Evolutionary conservation across 345 rosid species (phyloP).

Genomic region (Mercurialis annua): DNA sequence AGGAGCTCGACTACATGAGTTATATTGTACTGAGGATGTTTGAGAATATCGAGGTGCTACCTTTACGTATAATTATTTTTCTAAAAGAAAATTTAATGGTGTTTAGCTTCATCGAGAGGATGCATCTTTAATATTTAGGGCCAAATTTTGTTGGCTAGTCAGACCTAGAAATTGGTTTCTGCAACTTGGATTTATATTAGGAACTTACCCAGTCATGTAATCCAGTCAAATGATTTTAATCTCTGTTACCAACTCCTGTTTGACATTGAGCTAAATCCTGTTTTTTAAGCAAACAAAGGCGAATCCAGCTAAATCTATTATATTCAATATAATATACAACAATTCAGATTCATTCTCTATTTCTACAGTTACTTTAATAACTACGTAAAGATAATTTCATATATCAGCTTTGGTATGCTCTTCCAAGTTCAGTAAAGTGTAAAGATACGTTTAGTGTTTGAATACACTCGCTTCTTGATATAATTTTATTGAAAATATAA

Average conservation of each 20-base stretch:
- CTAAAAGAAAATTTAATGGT: not conserved
- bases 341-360: no score
- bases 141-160: not conserved
- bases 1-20: constrained; percentile 99
- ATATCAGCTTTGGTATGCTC: not conserved
- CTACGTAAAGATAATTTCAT: not conserved
- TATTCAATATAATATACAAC: not conserved
- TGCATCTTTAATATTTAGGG: not conserved
- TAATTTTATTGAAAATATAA: not conserved
- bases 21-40: constrained; percentile 86
- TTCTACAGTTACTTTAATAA: not conserved
- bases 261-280: not conserved
- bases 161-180: not conserved
- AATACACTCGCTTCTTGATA: constrained; percentile 5
- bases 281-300: not conserved
- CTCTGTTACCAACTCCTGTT: not conserved
- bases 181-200: not conserved
- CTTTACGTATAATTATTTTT: not conserved
- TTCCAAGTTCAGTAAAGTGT: not conserved
- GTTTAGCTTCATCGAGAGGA: not conserved
- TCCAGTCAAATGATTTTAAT: not conserved
- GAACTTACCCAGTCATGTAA: not conserved
- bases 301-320: not conserved
- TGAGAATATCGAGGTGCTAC: constrained; percentile 78
- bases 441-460: not conserved